Conservation (phyloP, 2,329 filamentous ascomycete species). For the Neocatenulostroma microsporum region DNA sequence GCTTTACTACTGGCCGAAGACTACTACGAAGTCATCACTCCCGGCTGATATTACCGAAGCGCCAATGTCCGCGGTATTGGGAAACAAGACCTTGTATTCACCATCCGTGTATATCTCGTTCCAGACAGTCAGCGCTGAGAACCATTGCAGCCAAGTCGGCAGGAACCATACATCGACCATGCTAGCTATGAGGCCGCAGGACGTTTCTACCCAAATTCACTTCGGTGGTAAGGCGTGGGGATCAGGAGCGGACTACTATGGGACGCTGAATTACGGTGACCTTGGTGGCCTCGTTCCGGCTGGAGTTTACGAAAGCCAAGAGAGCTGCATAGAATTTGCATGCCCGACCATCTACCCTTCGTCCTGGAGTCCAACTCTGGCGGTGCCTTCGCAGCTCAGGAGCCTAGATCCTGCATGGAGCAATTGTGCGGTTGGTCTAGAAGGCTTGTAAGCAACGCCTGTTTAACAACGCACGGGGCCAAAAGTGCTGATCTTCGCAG, state of each 20-base stretch:
- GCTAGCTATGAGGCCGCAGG: constrained; percentile 9
- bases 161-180: constrained; percentile 8
- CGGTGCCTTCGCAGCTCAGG: constrained; percentile 9
- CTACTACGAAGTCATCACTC: too few relatives aligned
- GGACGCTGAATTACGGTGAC: constrained; percentile 10
- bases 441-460: constrained; percentile 8
- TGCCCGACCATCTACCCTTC: constrained; percentile 12
- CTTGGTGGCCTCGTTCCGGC: constrained; percentile 9
- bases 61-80: too few relatives aligned
- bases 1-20: constrained; percentile 14
- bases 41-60: too few relatives aligned
- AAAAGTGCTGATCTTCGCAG: constrained; percentile 6
- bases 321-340: constrained; percentile 10
- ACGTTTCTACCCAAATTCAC: constrained; percentile 11
- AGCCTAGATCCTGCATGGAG: constrained; percentile 11
- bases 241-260: constrained; percentile 6
- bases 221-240: constrained; percentile 5
- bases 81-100: too few relatives aligned
- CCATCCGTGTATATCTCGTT: constrained; percentile 3
- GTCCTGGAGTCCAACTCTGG: constrained; percentile 10
- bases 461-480: neutral
- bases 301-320: constrained; percentile 10
- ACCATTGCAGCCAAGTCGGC: constrained; percentile 9
- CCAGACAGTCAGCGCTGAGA: neutral
- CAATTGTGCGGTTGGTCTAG: constrained; percentile 6